A percentile compares a stretch with the other conserved stretches of the same genome.
Evolutionary conservation across 192 early-diverging fungal genomes (phyloP).

Genomic region (Kappamyces sp.): DNA sequence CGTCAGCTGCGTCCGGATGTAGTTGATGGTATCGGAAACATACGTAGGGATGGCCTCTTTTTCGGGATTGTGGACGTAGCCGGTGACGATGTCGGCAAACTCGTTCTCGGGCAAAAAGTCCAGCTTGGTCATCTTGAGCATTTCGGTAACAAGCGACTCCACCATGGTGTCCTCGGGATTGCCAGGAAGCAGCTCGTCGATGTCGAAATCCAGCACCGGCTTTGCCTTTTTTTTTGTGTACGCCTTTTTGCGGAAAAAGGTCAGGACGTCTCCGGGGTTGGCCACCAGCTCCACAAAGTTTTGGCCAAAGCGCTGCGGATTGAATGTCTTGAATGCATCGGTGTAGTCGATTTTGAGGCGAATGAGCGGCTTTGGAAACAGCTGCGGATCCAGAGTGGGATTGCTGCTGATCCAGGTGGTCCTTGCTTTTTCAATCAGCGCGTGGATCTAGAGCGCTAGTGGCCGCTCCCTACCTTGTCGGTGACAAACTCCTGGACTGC

Average conservation of each 20-base stretch:
- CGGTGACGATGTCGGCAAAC: constrained; percentile 65
- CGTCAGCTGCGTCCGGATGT: not conserved
- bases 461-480: constrained; percentile 36
- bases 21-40: constrained; percentile 5
- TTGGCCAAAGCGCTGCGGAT: constrained; percentile 80
- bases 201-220: not conserved
- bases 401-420: constrained; percentile 43
- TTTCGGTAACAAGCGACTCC: constrained; percentile 72
- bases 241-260: constrained; percentile 51
- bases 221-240: constrained; percentile 11
- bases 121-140: constrained; percentile 60
- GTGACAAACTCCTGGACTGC: constrained; percentile 48
- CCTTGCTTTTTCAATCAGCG: constrained; percentile 62
- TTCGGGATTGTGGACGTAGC: constrained; percentile 84
- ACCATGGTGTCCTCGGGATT: constrained; percentile 64
- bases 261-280: constrained; percentile 81
- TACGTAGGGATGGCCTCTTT: constrained; percentile 73
- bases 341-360: constrained; percentile 80
- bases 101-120: constrained; percentile 69
- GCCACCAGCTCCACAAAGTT: constrained; percentile 75
- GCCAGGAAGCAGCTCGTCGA: constrained; percentile 46
- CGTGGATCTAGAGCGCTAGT: constrained; percentile 35
- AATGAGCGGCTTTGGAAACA: constrained; percentile 66
- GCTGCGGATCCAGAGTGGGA: constrained; percentile 22
- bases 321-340: constrained; percentile 76